Percentiles rank a stretch among this genome's conserved stretches.
Evolutionary conservation across 331 rosid genomes (phyloP).

Genomic region (Pyracantha coccinea): DNA sequence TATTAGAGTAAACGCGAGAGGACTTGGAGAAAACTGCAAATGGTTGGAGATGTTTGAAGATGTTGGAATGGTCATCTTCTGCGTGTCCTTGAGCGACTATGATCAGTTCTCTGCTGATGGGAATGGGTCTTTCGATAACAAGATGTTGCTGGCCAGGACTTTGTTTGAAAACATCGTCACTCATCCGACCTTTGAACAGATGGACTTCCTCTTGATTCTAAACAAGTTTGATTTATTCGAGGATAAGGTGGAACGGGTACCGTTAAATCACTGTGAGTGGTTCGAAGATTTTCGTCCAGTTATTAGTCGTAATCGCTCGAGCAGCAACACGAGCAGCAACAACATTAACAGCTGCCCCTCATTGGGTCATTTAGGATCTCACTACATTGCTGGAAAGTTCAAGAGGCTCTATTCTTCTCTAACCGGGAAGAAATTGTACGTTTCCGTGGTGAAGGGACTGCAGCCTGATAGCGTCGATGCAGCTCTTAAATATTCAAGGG

Average conservation of each 20-base stretch:
- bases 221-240: conserved; percentile 78
- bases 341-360: conserved; percentile 57
- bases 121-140: conserved; percentile 57
- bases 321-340: conserved; percentile 46
- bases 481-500: conserved; percentile 75
- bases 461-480: conserved; percentile 78
- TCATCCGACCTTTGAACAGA: conserved; percentile 81
- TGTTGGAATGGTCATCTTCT: conserved; percentile 79
- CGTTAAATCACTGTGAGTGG: conserved; percentile 76
- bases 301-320: conserved; percentile 43
- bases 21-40: conserved; percentile 87
- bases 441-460: conserved; percentile 70
- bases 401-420: conserved; percentile 77
- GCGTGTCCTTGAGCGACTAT: conserved; percentile 81
- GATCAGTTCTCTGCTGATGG: conserved; percentile 66
- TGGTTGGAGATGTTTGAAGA: conserved; percentile 99
- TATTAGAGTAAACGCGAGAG: conserved; percentile 71
- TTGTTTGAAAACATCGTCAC: conserved; percentile 76
- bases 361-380: conserved; percentile 60
- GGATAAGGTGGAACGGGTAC: conserved; percentile 64
- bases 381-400: conserved; percentile 78
- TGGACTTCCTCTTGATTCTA: conserved; percentile 80
- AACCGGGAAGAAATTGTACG: conserved; percentile 73
- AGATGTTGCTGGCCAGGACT: conserved; percentile 67
- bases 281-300: conserved; percentile 80